phyloP scores from a whole-genome alignment of 306 rosid genomes.

The Ormosia emarginata region DNA sequence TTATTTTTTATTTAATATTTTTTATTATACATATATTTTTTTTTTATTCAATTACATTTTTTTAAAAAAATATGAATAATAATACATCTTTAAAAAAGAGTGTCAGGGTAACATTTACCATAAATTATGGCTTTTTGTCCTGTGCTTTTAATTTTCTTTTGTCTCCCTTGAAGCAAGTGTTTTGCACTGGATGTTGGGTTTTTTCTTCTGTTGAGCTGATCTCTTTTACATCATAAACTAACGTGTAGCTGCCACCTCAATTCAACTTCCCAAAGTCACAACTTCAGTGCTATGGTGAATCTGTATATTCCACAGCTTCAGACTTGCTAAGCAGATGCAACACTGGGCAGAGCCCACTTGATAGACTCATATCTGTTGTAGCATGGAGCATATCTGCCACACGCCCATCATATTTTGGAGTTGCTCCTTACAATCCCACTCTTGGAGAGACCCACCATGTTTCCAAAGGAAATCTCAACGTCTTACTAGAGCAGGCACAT shows the following conservation, averaged over 20 bases:
- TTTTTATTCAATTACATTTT: too few species aligned
- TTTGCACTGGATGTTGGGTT: too few species aligned
- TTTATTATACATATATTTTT: too few species aligned
- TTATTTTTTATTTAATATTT: too few species aligned
- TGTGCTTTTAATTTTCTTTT: too few species aligned
- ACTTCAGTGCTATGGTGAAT: conserved; percentile 64
- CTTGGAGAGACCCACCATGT: conserved; percentile 85
- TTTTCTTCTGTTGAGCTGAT: too few species aligned
- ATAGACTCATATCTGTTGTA: conserved; percentile 49
- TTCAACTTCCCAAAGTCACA: conserved; percentile 79
- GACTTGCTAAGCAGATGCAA: conserved; percentile 60
- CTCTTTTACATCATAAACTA: too few species aligned
- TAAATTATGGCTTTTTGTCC: too few species aligned
- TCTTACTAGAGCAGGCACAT: conserved; percentile 60
- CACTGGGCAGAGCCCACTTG: conserved; percentile 36
- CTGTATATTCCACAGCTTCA: conserved; percentile 32
- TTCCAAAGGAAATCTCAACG: conserved; percentile 44
- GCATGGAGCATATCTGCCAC: conserved; percentile 60
- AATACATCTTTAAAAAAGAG: too few species aligned
- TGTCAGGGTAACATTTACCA: too few species aligned
- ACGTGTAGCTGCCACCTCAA: conserved; percentile 48
- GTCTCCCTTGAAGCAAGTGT: too few species aligned
- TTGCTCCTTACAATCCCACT: conserved; percentile 65
- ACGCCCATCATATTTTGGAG: conserved; percentile 51
- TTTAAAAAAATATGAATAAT: too few species aligned